Conservation (phyloP, 768 basidiomycete genomes). For the Macrolepiota dolichaula region DNA sequence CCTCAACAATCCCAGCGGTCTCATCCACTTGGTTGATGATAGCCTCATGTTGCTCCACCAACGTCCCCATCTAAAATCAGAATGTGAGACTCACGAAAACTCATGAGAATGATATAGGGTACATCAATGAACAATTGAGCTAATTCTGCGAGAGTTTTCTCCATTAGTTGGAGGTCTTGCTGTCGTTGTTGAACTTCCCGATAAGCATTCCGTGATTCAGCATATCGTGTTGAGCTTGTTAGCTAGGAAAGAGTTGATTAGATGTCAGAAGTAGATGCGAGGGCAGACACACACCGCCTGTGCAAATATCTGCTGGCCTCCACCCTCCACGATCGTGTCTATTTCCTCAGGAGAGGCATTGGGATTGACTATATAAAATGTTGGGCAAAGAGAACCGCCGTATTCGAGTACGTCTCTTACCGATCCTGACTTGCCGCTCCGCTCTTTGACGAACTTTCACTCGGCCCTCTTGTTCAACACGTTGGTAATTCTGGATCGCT, state of each 20-base stretch:
- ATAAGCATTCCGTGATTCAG: constrained; percentile 77
- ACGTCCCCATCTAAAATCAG: constrained; percentile 61
- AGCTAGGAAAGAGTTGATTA: constrained; percentile 40
- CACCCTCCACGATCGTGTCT: constrained; percentile 62
- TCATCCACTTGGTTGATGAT: constrained; percentile 61
- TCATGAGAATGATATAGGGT: constrained; percentile 15
- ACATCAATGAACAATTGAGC: constrained; percentile 88
- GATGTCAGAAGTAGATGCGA: constrained; percentile 3
- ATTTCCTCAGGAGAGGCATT: constrained; percentile 83
- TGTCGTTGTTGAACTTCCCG: constrained; percentile 89
- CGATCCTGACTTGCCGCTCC: constrained; percentile 77
- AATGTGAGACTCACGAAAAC: background rate
- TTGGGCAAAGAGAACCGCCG: background rate
- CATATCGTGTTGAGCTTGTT: constrained; percentile 75
- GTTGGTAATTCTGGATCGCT: constrained; percentile 74
- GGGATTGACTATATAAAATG: constrained; percentile 69
- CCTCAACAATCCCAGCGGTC: constrained; percentile 59
- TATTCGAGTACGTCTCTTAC: constrained; percentile 28
- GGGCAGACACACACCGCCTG: constrained; percentile 51
- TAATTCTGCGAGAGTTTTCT: constrained; percentile 83
- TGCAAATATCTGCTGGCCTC: constrained; percentile 70
- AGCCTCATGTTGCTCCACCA: constrained; percentile 81
- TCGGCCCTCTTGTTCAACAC: constrained; percentile 68
- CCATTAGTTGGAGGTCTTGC: constrained; percentile 80
- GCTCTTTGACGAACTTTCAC: constrained; percentile 61